Evolutionary conservation across 805 yeast species (phyloP).

Genomic region (Scheffersomyces lignosus): DNA sequence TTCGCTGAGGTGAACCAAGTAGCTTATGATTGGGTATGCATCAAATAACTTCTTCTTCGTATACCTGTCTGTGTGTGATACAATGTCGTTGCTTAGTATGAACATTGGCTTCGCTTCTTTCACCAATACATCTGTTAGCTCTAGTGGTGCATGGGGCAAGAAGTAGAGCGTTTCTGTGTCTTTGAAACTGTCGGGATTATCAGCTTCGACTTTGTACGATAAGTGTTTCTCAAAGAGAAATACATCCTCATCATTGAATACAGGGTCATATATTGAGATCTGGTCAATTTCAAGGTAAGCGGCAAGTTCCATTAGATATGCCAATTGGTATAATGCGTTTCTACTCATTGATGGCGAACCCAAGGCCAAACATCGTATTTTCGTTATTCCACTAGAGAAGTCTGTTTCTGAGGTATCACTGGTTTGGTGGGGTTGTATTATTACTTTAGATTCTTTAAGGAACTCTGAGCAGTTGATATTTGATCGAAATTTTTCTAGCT

Average conservation of each 20-base stretch:
- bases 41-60: constrained; percentile 41
- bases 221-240: constrained; percentile 18
- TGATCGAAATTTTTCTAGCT: neutral
- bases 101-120: constrained; percentile 30
- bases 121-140: constrained; percentile 46
- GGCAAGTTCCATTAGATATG: constrained; percentile 48
- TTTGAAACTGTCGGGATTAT: constrained; percentile 7
- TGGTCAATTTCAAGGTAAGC: constrained; percentile 13
- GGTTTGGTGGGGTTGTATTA: too few species aligned
- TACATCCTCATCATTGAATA: constrained; percentile 49
- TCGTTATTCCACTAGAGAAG: too few species aligned
- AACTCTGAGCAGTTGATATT: too few species aligned
- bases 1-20: constrained; percentile 25
- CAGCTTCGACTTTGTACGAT: constrained; percentile 15
- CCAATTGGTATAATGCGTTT: constrained; percentile 69
- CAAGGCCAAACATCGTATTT: constrained; percentile 67
- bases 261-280: constrained; percentile 66
- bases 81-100: constrained; percentile 52
- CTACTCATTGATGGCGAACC: constrained; percentile 62
- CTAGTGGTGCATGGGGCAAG: constrained; percentile 76
- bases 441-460: too few species aligned
- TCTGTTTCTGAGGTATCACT: too few species aligned
- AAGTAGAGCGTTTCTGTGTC: constrained; percentile 44
- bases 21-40: constrained; percentile 46
- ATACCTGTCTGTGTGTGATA: constrained; percentile 55